These are phyloP conservation scores for Asterionellopsis glacialis DNA, from an alignment of 108 stramenopile species.

Conservation along the genomic window DNA sequence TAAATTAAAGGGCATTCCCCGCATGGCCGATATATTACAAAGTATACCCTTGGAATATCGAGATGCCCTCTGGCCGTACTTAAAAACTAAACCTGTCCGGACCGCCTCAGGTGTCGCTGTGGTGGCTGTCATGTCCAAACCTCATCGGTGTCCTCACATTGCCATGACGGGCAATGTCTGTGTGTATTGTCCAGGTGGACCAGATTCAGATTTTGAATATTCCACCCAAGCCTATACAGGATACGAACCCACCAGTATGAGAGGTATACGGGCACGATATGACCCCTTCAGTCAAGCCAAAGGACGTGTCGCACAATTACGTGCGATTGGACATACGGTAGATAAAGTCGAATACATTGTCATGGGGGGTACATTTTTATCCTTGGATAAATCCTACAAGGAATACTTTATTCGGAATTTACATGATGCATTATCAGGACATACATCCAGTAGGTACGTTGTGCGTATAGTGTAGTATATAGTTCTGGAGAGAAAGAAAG, in stretches of 20 bases:
- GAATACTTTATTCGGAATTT: conserved; percentile 93
- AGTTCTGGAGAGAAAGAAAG: too few relatives aligned
- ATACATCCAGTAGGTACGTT: conserved; percentile 72
- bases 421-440: conserved; percentile 92
- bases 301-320: conserved; percentile 83
- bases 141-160: conserved; percentile 95
- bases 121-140: conserved; percentile 95
- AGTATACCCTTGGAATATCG: conserved; percentile 77
- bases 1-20: conserved; percentile 84
- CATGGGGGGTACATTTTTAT: conserved; percentile 95
- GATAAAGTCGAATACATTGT: conserved; percentile 97
- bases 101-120: conserved; percentile 93
- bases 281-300: conserved; percentile 90
- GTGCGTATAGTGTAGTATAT: too few relatives aligned
- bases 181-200: conserved; percentile 96
- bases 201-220: conserved; percentile 95
- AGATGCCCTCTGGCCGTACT: conserved; percentile 78
- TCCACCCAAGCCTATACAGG: conserved; percentile 95
- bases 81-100: conserved; percentile 90
- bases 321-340: conserved; percentile 86
- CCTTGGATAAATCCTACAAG: conserved; percentile 85
- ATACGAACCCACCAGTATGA: conserved; percentile 94
- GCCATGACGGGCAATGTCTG: conserved; percentile 93
- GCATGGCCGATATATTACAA: conserved; percentile 86
- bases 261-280: conserved; percentile 93